Base-by-base conservation (phyloP, 306 rosid genomes). In the Leucaena leucocephala region DNA sequence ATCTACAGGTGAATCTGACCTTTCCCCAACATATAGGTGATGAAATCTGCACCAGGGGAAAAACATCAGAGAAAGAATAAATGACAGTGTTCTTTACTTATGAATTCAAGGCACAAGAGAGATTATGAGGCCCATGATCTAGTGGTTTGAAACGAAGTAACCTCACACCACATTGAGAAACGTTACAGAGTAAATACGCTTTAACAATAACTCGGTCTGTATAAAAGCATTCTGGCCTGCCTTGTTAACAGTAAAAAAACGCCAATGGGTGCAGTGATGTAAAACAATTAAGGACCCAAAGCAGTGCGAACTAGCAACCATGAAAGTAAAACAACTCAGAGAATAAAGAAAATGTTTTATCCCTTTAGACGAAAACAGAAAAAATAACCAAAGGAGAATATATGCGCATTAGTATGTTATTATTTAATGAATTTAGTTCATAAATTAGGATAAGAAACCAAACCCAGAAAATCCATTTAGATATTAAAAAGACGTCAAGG, bases 41-140 rank as follows among this genome's bases (percentile, higher is more conserved):
- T 33, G 59, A 42, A 21, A 68, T 82, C 93, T 87, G 86, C 89
- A 78, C 8, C 67, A n/a, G 79, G 66, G 43, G 34, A 55, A 42
- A 75, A 6, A 21, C 57, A 4, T 12, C 6, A 44, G 33, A 58
- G 50, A 35, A 16, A 42, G 43, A 8, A 48, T 17, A 11, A 36
- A 65, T 19, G 19, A 17, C 1, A 6, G 42, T 15, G 21, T 64
- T 64, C 12, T 64, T 34, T 5, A 16, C 6, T 36, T 5, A 64
- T 64, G 69, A 65, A 38, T 16, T 39, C 7, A 36, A 38, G 71
- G 46, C n/a, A 38, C 27, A 3, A 16, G 3, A 16, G 49, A 66
- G 71, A 40, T 39, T 17, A 66, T 66, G 49, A 33, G 16, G 34
- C 71, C 15, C 13, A 39, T 3, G 8, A 66, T 39, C 11, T 39